Evolutionary conservation across 208 protist species (phyloP).

Genomic region (Leishmania tropica): DNA sequence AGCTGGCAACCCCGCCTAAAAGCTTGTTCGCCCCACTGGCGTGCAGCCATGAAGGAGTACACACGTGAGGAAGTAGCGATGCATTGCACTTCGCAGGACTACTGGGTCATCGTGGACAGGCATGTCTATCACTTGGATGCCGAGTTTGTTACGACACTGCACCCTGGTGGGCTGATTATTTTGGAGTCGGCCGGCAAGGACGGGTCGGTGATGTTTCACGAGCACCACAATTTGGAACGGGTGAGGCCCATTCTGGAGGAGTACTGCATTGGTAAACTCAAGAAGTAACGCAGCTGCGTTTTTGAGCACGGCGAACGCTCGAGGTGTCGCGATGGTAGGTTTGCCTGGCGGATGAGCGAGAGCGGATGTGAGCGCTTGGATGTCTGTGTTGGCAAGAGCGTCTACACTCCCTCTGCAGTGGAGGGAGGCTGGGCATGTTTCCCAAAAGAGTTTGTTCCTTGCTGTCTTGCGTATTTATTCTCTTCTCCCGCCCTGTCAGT

Average conservation of each 20-base stretch:
- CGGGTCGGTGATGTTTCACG: constrained; percentile 35
- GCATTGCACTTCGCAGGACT: constrained; percentile 49
- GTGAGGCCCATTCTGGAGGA: constrained; percentile 26
- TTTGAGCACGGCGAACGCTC: neutral
- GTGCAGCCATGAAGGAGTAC: constrained; percentile 14
- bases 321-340: neutral
- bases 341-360: neutral
- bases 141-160: constrained; percentile 32
- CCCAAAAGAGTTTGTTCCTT: too few relatives aligned
- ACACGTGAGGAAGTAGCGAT: constrained; percentile 39
- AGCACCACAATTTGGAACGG: constrained; percentile 24
- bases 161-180: constrained; percentile 39
- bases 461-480: too few relatives aligned
- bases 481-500: too few relatives aligned
- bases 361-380: too few relatives aligned
- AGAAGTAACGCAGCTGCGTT: neutral
- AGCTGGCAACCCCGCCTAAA: neutral
- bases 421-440: too few relatives aligned
- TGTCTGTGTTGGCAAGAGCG: too few relatives aligned
- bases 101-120: constrained; percentile 53
- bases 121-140: constrained; percentile 45
- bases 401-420: too few relatives aligned
- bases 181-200: constrained; percentile 48
- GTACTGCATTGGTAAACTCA: constrained; percentile 40
- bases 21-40: too few relatives aligned